Conservation (phyloP, 2,329 filamentous ascomycete species). For the Ascochyta fabae region DNA sequence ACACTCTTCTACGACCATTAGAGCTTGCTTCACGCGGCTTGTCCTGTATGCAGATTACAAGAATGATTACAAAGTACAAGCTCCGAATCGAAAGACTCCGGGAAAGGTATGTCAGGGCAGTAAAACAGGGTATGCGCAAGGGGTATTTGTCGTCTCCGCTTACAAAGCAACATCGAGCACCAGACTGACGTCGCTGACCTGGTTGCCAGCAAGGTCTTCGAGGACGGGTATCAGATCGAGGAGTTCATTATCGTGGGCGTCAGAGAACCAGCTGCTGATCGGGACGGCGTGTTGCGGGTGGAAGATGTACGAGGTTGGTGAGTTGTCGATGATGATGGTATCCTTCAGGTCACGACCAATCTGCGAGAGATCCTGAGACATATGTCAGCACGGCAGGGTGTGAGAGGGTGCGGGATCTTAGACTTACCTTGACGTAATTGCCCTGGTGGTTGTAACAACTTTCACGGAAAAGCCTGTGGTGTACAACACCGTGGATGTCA, state of each 20-base stretch:
- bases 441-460: slow-evolving; percentile 99
- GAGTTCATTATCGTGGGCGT: slow-evolving; percentile 98
- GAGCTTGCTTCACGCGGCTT: slow-evolving; percentile 8
- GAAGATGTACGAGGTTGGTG: slow-evolving; percentile 98
- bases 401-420: background rate
- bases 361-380: slow-evolving; percentile 80
- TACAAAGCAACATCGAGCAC: slow-evolving; percentile 87
- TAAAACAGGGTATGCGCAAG: slow-evolving; percentile 34
- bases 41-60: slow-evolving; percentile 45
- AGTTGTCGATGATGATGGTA: slow-evolving; percentile 99
- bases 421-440: slow-evolving; percentile 86
- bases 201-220: slow-evolving; percentile 87
- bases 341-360: slow-evolving; percentile 94
- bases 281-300: slow-evolving; percentile 98
- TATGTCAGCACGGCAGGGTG: slow-evolving; percentile 12
- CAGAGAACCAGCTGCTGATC: slow-evolving; percentile 99
- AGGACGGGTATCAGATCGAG: slow-evolving; percentile 97
- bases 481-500: slow-evolving; percentile 95
- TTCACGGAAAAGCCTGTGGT: slow-evolving; percentile 94
- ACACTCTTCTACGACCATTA: background rate
- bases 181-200: slow-evolving; percentile 94
- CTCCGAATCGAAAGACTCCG: slow-evolving; percentile 31
- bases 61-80: slow-evolving; percentile 49
- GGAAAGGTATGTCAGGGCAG: slow-evolving; percentile 27
- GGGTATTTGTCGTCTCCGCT: slow-evolving; percentile 38